Conservation (phyloP, 805 yeast genomes). For the Lipomyces kockii region DNA sequence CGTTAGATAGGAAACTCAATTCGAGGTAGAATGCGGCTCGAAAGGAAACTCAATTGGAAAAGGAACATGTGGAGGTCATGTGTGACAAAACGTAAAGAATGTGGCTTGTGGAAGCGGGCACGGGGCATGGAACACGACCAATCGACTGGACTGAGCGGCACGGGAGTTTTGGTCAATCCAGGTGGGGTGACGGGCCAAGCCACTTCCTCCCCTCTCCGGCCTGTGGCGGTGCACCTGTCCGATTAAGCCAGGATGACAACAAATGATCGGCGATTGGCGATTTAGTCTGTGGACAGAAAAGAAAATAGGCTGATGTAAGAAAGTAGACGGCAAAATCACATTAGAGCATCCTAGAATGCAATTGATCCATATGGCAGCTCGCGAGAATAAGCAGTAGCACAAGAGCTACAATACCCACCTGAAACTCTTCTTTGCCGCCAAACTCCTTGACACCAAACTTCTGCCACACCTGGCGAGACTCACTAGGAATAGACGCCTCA, state of each 20-base stretch:
- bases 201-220: too few species aligned
- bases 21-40: neutral
- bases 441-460: constrained; percentile 64
- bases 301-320: neutral
- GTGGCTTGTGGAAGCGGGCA: neutral
- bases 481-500: constrained; percentile 79
- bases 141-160: neutral
- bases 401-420: constrained; percentile 24
- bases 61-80: neutral
- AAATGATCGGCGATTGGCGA: too few species aligned
- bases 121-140: neutral
- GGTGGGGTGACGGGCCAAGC: neutral
- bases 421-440: constrained; percentile 57
- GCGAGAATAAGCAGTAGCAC: neutral
- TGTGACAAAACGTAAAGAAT: neutral
- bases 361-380: neutral
- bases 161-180: neutral
- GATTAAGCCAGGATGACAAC: too few species aligned
- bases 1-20: neutral
- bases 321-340: neutral
- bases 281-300: too few species aligned
- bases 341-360: neutral
- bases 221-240: too few species aligned
- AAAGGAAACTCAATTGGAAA: neutral
- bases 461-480: constrained; percentile 78